Evolutionary conservation across 768 basidiomycete species (phyloP), one percentile per base, ranked within the genome.

Genomic region (Amyloporia xantha): DNA sequence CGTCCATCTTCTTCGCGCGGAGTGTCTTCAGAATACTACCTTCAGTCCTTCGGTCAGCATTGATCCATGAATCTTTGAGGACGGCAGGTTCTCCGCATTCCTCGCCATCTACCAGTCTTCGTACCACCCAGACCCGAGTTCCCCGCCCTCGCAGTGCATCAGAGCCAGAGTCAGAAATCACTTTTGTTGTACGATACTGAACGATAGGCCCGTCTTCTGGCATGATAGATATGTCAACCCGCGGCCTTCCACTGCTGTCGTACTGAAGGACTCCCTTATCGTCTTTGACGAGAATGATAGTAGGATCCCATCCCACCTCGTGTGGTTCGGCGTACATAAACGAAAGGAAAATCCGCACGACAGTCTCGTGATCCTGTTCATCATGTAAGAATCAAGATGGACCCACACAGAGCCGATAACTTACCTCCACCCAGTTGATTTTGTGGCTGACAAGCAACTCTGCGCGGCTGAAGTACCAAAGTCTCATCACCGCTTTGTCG

Each of bases 401-500:
- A 33, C 30, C 9, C 30, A 33, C 15, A 33, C 30, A 33, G 15
- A 33, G 9, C 15, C 9, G 15, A 33, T 7, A 33, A 15, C 44
- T 49, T 25, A 50, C 59, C 30, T n/a, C 23, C 11, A 54, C 44
- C 43, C 58, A 58, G 40, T 59, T 25, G 23, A 61, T 53, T 10
- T 25, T 11, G n/a, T 54, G 19, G 13, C 42, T 49, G 4, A 61
- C 59, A 15, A 60, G 17, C 5, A 61, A 33, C 3, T 49, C 44
- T 5, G 58, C 52, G 17, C 64, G 62, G n/a, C 46, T 52, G 36
- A 35, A 53, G 46, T 36, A 59, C 68, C 68, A 69, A 15, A 68
- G 1, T 17, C 67, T 51, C 55, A 60, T 51, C 0, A 37, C 4
- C 0, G 27, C 54, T 37, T 61, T 54, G 41, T 67, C 61, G 15